phyloP scores from a whole-genome alignment of 345 rosid genomes.

The Balakata baccata region DNA sequence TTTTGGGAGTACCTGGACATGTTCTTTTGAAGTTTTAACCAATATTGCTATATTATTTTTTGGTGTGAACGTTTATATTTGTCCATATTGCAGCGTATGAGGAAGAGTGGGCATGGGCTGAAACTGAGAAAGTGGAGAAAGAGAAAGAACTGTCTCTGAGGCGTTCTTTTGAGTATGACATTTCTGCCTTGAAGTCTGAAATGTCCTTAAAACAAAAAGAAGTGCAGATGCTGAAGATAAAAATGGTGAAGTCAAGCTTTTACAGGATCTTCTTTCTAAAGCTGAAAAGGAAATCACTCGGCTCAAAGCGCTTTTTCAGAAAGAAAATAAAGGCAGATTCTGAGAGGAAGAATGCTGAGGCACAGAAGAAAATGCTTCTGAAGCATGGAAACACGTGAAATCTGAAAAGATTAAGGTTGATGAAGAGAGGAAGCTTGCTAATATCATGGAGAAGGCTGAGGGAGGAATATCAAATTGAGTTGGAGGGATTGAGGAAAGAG shows the following conservation, averaged over 20 bases:
- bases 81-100: slow-evolving; percentile 41
- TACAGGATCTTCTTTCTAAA: slow-evolving; percentile 31
- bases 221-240: slow-evolving; percentile 30
- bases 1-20: no score
- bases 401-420: slow-evolving; percentile 47
- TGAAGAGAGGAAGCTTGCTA: slow-evolving; percentile 40
- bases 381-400: slow-evolving; percentile 39
- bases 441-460: slow-evolving; percentile 40
- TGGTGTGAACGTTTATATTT: no score
- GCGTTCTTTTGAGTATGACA: slow-evolving; percentile 46
- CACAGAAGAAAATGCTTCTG: slow-evolving; percentile 46
- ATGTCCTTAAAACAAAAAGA: slow-evolving; percentile 38
- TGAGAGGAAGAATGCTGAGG: slow-evolving; percentile 51
- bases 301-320: slow-evolving; percentile 52
- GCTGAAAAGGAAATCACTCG: slow-evolving; percentile 39
- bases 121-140: slow-evolving; percentile 33
- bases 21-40: no score
- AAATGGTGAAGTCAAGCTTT: slow-evolving; percentile 35
- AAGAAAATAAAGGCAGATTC: slow-evolving; percentile 51
- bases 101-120: slow-evolving; percentile 34
- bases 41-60: no score
- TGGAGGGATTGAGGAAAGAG: slow-evolving; percentile 52
- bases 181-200: slow-evolving; percentile 53
- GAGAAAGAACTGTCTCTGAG: slow-evolving; percentile 33
- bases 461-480: slow-evolving; percentile 51